phyloP scores from a whole-genome alignment of 495 filamentous ascomycete species.

The Aspergillus bridgeri region DNA sequence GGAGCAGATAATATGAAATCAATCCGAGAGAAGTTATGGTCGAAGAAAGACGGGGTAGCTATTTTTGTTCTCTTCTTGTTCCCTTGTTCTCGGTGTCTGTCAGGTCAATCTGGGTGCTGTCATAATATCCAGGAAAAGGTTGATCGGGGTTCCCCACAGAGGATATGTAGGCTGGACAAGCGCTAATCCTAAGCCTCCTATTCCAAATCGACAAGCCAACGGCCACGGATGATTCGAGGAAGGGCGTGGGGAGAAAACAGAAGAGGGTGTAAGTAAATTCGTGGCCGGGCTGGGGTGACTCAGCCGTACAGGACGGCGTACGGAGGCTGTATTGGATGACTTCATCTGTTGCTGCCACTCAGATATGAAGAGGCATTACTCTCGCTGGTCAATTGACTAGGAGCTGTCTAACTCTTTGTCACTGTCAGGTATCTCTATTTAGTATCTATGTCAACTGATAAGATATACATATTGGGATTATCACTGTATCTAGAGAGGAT shows the following conservation, averaged over 20 bases:
- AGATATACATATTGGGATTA: too few species aligned
- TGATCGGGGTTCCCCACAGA: not conserved
- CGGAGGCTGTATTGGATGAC: not conserved
- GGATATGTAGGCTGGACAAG: not conserved
- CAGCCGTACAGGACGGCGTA: not conserved
- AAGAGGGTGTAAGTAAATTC: not conserved
- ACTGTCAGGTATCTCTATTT: too few species aligned
- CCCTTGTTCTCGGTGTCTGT: not conserved
- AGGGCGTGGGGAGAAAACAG: not conserved
- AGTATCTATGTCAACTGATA: too few species aligned
- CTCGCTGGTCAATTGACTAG: not conserved
- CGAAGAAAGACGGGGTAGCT: not conserved
- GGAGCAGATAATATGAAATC: not conserved
- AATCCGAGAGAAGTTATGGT: not conserved
- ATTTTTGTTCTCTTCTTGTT: slow-evolving; percentile 1
- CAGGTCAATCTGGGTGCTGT: not conserved
- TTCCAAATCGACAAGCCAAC: slow-evolving; percentile 5
- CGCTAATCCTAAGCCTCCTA: slow-evolving; percentile 2
- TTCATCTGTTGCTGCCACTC: not conserved
- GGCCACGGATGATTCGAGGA: not conserved
- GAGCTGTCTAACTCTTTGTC: too few species aligned
- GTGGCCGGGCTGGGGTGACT: not conserved
- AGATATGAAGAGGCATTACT: not conserved
- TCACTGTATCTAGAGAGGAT: too few species aligned
- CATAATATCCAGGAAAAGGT: not conserved